Base-by-base conservation (phyloP, 148 eudicot species). In the Amaranthus hypochondriacus region DNA sequence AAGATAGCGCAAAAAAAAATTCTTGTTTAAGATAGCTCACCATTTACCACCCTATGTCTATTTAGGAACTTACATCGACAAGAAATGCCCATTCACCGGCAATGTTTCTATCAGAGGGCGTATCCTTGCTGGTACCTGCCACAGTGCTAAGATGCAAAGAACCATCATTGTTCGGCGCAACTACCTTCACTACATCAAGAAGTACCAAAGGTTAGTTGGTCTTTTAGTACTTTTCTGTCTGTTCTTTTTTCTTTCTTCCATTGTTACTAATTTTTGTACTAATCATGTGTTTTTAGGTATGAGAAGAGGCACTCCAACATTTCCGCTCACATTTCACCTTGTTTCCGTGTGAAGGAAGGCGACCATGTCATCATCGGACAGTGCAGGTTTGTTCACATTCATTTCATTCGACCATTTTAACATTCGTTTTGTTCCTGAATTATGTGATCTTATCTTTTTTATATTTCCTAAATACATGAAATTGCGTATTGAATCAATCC, bases 41-140 rank as follows among this genome's bases (percentile, higher is more conserved):
- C 39, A 28, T 28, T 28, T 28, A 0, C 4, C 3, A 42, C 4
- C 5, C 50, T 54, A 5, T 2, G 6, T 48, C 28, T 47, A 1
- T 72, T 50, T 60, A 90, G 96, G 90, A 12, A 81, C 92, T 2
- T 90, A 88, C 76, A 87, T 90, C 69, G 96, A 90, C 86, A 90
- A 89, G 89, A 90, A 88, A 80, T 90, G 96, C 69, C 96, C 96
- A 2, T 90, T 90, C 85, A 88, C 92, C 46, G 92, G 96, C 43
- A 71, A 64, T 62, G 89, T 89, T 6, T 90, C 92, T 2, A 87
- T 90, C 81, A 83, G 96, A 75, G 96, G 96, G 5, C 91, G 96
- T 62, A 90, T 90, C 47, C 71, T 90, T 49, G 84, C 92, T 60
- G 96, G 96, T 55, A 90, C 90, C 3, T 90, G 96, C 83, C 96